A percentile compares a stretch with the other conserved stretches of the same genome.
Conservation (phyloP, 495 filamentous ascomycete species). For the Ramalina peruviana region DNA sequence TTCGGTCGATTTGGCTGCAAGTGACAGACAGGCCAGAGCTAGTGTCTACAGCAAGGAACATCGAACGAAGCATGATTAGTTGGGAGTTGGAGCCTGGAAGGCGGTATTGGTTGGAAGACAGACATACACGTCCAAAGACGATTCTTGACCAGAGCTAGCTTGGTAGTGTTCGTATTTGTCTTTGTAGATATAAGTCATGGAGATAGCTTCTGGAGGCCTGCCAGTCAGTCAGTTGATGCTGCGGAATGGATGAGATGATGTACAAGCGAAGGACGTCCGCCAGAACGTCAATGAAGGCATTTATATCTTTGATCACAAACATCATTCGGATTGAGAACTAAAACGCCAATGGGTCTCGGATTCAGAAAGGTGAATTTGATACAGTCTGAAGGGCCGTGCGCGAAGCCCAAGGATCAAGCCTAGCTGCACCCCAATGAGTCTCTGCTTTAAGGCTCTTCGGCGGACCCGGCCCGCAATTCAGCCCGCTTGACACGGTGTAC, state of each 20-base stretch:
- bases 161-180: constrained; percentile 24
- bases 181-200: constrained; percentile 32
- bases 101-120: constrained; percentile 8
- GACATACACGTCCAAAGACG: constrained; percentile 15
- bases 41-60: constrained; percentile 20
- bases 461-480: too few relatives aligned
- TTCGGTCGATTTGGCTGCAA: constrained; percentile 30
- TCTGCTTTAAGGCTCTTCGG: too few relatives aligned
- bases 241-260: background rate
- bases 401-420: too few relatives aligned
- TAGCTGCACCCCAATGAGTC: too few relatives aligned
- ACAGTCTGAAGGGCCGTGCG: too few relatives aligned
- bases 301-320: constrained; percentile 8
- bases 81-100: background rate
- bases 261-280: constrained; percentile 28
- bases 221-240: background rate
- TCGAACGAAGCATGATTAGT: background rate
- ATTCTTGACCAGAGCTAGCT: background rate
- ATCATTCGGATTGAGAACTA: background rate
- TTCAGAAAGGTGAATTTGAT: too few relatives aligned
- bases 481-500: too few relatives aligned
- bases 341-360: too few relatives aligned
- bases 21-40: constrained; percentile 26
- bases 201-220: constrained; percentile 26
- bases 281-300: constrained; percentile 25